Evolutionary conservation across 2,329 filamentous ascomycete genomes (phyloP), one percentile per base, ranked within the genome.

Genomic region (Eurotiales sp.): DNA sequence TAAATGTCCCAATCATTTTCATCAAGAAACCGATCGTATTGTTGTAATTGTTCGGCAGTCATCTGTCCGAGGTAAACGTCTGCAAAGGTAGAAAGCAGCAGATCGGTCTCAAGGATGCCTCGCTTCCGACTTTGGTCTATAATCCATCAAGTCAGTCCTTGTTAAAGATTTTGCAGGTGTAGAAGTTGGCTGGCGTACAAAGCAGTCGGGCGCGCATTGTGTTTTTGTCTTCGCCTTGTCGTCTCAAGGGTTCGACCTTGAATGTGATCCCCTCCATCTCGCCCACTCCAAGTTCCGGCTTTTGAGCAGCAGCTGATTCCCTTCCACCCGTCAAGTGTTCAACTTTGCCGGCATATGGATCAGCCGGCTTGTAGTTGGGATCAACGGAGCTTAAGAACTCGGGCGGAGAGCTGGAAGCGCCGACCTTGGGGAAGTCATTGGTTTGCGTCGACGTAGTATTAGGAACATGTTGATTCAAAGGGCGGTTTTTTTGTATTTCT

Each of bases 1-100:
- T 99, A 99, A 56, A 99, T 96, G 69, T 99, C 93, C 93, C 93
- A 99, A 76, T 99, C 93, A 72, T 99, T 99, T 75, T 99, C 93
- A 72, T 99, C 93, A 51, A 99, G 84, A 77, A 99, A 95, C 23
- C 80, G 76, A 69, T 97, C 92, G 76, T 93, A 97, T 71, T 95
- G 83, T 61, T 81, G 72, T 61, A 97, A 84, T 66, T 95, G 87
- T 46, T 77, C 71, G 5, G 76, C 70, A 1, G 81, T 82, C 88
- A 99, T 95, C 55, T 74, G 75, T 39, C 78, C 76, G 19, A 99
- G 84, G 71, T 95, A 80, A 50, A 78, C 76, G 59, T 92, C 83
- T 58, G 93, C 93, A 69, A 99, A 99, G 59, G 93, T 99, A 54
- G 90, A 96, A 59, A 97, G 87, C 57, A 99, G 83, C 50, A 99